Evolutionary conservation across 2,329 filamentous ascomycete genomes (phyloP), one percentile per base, ranked within the genome.

Genomic region (Fusarium sp.): DNA sequence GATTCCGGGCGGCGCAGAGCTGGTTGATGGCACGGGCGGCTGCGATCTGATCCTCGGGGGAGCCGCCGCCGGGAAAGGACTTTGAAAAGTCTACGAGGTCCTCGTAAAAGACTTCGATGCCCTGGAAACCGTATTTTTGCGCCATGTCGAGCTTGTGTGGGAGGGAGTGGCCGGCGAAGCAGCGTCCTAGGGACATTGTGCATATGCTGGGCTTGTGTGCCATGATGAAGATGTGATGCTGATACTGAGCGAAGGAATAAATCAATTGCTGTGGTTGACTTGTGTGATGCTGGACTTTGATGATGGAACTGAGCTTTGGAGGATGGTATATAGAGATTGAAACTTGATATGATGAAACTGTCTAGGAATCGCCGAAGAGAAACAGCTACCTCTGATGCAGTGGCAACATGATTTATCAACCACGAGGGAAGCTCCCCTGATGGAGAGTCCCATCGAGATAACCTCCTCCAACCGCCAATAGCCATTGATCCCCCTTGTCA

Each of bases 61-160:
- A 73, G 4, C 81, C 83, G 47, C 85, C 85, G 4, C 18, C 18
- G 5, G 85, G 79, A 2, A 87, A 80, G 1, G 85, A 81, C 75
- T 74, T 76, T 29, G 92, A 90, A 16, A 93, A 79, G 76, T 91
- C 90, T 68, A 90, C 84, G 5, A 96, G 87, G 80, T 96, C 94
- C 79, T 96, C 93, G 81, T 92, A 91, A 85, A 95, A 95, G 22
- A 95, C 86, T 80, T 96, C 94, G 73, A 96, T 89, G 61, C 92
- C 93, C 68, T 88, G 81, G 79, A 94, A 90, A 22, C 91, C 91
- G 75, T 93, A 87, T 64, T 86, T 85, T 7, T 88, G 85, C 11
- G 93, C 93, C 84, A 91, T 89, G 79, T 91, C 87, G 58, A 96
- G 88, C 79, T 95, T 96, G 79, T 88, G 84, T 2, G 86, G 82